These are phyloP conservation scores for Mariannaea elegans DNA, from an alignment of 2,329 filamentous ascomycete genomes.

Conservation along the genomic window DNA sequence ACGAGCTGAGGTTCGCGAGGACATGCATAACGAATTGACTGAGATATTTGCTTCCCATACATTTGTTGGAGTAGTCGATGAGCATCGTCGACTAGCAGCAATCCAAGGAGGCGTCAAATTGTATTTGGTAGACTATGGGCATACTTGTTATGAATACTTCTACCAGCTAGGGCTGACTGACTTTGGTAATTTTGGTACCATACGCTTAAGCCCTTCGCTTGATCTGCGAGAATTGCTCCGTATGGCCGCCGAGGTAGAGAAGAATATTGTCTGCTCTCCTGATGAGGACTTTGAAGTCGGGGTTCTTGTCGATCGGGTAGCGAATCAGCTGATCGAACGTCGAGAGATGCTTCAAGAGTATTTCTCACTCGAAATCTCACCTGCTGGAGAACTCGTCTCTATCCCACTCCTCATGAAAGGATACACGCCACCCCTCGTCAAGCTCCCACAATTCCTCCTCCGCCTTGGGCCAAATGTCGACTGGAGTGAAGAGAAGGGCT, in stretches of 20 bases:
- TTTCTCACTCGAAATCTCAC: conserved; percentile 85
- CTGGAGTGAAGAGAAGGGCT: conserved; percentile 85
- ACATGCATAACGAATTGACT: conserved; percentile 85
- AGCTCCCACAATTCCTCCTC: conserved; percentile 88
- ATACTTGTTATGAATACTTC: conserved; percentile 87
- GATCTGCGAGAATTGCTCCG: conserved; percentile 74
- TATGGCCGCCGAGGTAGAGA: conserved; percentile 78
- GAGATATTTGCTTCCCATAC: conserved; percentile 89
- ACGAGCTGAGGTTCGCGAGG: conserved; percentile 79
- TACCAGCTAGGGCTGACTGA: conserved; percentile 95
- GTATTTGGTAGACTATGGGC: conserved; percentile 92
- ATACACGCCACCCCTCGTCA: conserved; percentile 85
- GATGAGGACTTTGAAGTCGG: conserved; percentile 71
- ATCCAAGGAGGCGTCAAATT: conserved; percentile 93
- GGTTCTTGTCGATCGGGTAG: conserved; percentile 72
- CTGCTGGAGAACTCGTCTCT: conserved; percentile 77
- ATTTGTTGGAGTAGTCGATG: conserved; percentile 93
- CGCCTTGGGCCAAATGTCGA: conserved; percentile 87
- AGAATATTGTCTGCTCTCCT: conserved; percentile 50
- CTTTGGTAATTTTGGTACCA: conserved; percentile 91
- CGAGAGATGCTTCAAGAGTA: conserved; percentile 93
- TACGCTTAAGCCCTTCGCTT: conserved; percentile 81
- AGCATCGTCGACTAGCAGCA: conserved; percentile 84
- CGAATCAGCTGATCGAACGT: conserved; percentile 74
- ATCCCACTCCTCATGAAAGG: conserved; percentile 89